A percentile compares a stretch with the other conserved stretches of the same genome.
phyloP scores from a whole-genome alignment of 805 yeast species.

The Ogataea haglerorum region DNA sequence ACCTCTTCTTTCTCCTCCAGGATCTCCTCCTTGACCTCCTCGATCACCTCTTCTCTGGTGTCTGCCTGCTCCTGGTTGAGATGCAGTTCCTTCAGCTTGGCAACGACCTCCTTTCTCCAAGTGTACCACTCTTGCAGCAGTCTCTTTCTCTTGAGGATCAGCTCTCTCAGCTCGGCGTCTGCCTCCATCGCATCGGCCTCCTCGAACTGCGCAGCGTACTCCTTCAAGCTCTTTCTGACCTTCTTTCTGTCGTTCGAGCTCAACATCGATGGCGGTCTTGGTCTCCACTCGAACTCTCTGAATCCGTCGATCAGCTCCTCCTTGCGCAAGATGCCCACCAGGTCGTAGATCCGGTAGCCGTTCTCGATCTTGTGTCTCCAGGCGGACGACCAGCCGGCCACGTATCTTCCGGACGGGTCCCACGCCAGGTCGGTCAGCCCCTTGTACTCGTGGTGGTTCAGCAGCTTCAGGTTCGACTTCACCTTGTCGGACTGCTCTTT shows the following conservation, averaged over 20 bases:
- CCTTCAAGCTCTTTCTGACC: slow-evolving; percentile 84
- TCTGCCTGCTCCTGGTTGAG: slow-evolving; percentile 46
- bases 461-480: slow-evolving; percentile 54
- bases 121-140: slow-evolving; percentile 80
- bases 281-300: slow-evolving; percentile 94
- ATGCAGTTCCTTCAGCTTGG: slow-evolving; percentile 45
- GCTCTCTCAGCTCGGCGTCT: slow-evolving; percentile 84
- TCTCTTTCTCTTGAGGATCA: slow-evolving; percentile 78
- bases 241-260: slow-evolving; percentile 79
- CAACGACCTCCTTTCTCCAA: slow-evolving; percentile 60
- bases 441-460: slow-evolving; percentile 61
- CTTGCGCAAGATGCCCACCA: slow-evolving; percentile 71
- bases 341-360: slow-evolving; percentile 85
- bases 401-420: slow-evolving; percentile 95
- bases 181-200: slow-evolving; percentile 96
- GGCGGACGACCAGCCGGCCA: slow-evolving; percentile 82
- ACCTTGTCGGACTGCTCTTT: slow-evolving; percentile 45
- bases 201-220: slow-evolving; percentile 89
- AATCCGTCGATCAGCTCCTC: slow-evolving; percentile 80
- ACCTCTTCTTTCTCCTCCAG: slow-evolving; percentile 70
- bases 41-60: slow-evolving; percentile 54
- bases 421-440: slow-evolving; percentile 84
- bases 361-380: slow-evolving; percentile 85
- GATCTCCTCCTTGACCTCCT: slow-evolving; percentile 75
- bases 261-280: slow-evolving; percentile 82